These are phyloP conservation scores for Hypoxylon intermedium DNA, from an alignment of 495 filamentous ascomycete species.

Conservation along the genomic window DNA sequence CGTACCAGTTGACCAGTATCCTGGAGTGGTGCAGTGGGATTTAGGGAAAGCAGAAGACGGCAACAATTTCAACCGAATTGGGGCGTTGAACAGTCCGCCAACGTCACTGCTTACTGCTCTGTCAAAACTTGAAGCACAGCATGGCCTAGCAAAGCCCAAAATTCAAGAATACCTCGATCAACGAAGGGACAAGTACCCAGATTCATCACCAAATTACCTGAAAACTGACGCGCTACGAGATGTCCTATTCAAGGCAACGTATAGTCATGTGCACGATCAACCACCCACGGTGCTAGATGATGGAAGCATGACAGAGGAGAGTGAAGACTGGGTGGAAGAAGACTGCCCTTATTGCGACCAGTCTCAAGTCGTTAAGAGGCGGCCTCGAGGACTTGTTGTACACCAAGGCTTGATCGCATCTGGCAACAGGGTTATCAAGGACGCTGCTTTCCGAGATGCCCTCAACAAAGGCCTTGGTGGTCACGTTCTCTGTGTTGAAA, in stretches of 20 bases:
- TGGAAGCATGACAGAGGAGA: too few relatives aligned
- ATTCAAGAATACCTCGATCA: constrained; percentile 5
- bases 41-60: constrained; percentile 24
- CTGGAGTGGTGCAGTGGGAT: constrained; percentile 52
- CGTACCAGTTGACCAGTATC: constrained; percentile 1
- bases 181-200: not conserved
- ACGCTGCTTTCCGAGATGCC: constrained; percentile 19
- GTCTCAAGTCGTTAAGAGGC: not conserved
- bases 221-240: not conserved
- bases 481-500: constrained; percentile 32
- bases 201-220: not conserved
- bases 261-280: not conserved
- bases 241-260: not conserved
- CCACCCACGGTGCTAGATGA: too few relatives aligned
- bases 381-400: constrained; percentile 2
- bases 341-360: not conserved
- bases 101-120: not conserved
- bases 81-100: constrained; percentile 1
- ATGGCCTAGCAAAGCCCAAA: not conserved
- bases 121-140: not conserved
- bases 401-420: constrained; percentile 54
- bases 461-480: not conserved
- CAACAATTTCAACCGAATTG: not conserved
- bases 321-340: too few relatives aligned
- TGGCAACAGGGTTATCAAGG: constrained; percentile 44